Evolutionary conservation across 495 filamentous ascomycete genomes (phyloP), one percentile per base, ranked within the genome.

Genomic region (Penicillium canescens): DNA sequence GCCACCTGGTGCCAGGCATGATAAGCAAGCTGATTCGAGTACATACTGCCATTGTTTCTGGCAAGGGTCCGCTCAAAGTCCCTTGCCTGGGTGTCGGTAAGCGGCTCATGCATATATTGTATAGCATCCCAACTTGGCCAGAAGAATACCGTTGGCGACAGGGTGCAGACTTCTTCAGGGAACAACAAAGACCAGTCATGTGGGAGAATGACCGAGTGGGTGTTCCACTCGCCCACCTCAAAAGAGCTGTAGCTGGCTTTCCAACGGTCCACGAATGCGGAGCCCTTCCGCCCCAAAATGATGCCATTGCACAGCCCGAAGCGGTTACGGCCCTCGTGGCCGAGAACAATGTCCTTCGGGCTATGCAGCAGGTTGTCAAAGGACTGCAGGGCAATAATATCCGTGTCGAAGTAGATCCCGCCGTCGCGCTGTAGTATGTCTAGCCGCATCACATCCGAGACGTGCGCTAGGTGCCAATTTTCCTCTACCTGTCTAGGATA

Each of bases 61-160:
- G 26, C 38, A 21, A 61, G 10, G 8, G 18, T 26, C 4, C 42
- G 7, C 6, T 54, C 16, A 20, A 61, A 50, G 7, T 55, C 41
- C 20, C 31, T 7, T 0, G 47, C 26, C 41, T 73, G 64, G 7
- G 67, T 50, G 1, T 47, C 53, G 21, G 56, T 63, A 6, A 79
- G 57, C 23, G 54, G 56, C 44, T 71, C 52, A 47, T 79, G 73
- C 76, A 79, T 79, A 55, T 71, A 79, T 38, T 72, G 63, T 41
- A 78, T 62, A 52, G 71, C 36, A 61, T 53, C 78, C 76, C 76
- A 79, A 4, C 74, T 78, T 6, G 76, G 76, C 76, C 76, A 79
- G 58, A 76, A 78, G 59, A 79, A 79, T 23, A 66, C 64, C 24
- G 68, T 62, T 5, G 76, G 75, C 0, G 76, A 61, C 14, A 79